Base-by-base conservation (phyloP, 768 basidiomycete species). In the Strobilomyces echinocephalus region DNA sequence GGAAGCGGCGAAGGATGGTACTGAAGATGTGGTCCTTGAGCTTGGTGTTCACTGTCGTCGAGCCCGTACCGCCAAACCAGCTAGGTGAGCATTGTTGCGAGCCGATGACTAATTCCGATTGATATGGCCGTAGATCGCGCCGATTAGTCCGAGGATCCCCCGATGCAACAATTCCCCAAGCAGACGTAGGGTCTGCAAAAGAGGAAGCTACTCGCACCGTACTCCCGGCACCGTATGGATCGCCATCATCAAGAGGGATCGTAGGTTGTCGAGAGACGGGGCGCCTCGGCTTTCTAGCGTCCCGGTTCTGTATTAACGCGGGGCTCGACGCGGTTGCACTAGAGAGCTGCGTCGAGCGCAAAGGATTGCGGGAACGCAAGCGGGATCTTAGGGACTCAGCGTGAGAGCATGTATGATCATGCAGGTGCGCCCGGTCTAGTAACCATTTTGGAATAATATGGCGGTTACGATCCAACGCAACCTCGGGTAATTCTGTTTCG, bases 371-470 rank as follows among this genome's bases (percentile, higher is more conserved):
- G 34, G 65, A 61, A 40, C 73, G 56, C 40, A 56, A 39, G 16
- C 64, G 50, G 49, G 49, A 69, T 60, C 50, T 67, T 55, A 53
- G 57, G 2, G 74, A 71, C 45, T 58, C 60, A 2, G 74, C 62
- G 49, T 74, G 79, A 16, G 81, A 80, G 45, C 78, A 71, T 4
- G 80, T 79, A 31, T 74, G 63, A 15, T 82, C 79, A 26, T 77
- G 75, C 44, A 80, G 71, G 21, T 56, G 59, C 50, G 70, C 69
- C 15, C 74, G 76, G 31, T 77, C 77, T 42, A 97, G 76, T 72
- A 97, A 75, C 89, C 93, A 97, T 58, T 93, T 84, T 5, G 97
- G 95, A 45, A 99, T 85, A 55, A 99, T 97, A 70, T 99, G 97
- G n/a, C 88, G 80, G 68, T 99, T 89, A 57, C 84, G 84, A 62